A percentile compares a stretch with the other conserved stretches of the same genome.
Conservation (phyloP, 2,329 filamentous ascomycete genomes). For the Achaetomium macrosporum region DNA sequence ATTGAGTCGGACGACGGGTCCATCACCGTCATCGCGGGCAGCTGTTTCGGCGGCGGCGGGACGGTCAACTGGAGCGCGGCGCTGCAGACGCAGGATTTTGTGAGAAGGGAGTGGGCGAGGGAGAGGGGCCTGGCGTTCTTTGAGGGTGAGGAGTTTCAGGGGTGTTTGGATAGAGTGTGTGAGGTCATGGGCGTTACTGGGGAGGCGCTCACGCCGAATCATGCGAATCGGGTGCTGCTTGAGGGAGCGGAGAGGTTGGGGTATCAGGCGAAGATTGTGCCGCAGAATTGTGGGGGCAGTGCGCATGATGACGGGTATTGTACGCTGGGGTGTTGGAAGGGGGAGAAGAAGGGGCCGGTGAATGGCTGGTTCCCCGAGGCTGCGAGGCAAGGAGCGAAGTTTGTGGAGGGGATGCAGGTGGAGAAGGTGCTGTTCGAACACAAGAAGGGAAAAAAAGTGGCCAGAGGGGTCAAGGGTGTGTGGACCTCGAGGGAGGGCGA, state of each 20-base stretch:
- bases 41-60: slow-evolving; percentile 78
- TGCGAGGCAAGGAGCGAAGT: slow-evolving; percentile 66
- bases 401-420: slow-evolving; percentile 76
- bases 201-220: slow-evolving; percentile 64
- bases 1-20: slow-evolving; percentile 50
- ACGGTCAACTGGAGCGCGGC: slow-evolving; percentile 77
- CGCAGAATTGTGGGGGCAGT: slow-evolving; percentile 71
- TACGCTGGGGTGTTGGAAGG: slow-evolving; percentile 55
- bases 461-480: slow-evolving; percentile 64
- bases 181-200: slow-evolving; percentile 69
- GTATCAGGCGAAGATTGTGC: slow-evolving; percentile 61
- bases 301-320: slow-evolving; percentile 70
- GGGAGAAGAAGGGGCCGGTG: slow-evolving; percentile 72
- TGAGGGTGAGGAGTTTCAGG: slow-evolving; percentile 65
- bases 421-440: slow-evolving; percentile 64
- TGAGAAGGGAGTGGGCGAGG: slow-evolving; percentile 75
- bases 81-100: slow-evolving; percentile 63
- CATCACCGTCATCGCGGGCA: slow-evolving; percentile 59
- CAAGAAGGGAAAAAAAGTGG: slow-evolving; percentile 46
- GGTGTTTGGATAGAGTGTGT: slow-evolving; percentile 73
- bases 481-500: slow-evolving; percentile 70
- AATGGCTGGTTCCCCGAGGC: slow-evolving; percentile 77
- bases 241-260: slow-evolving; percentile 70
- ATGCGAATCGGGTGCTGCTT: slow-evolving; percentile 63
- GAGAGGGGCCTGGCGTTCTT: slow-evolving; percentile 64